These are phyloP conservation scores for Hanseniaspora uvarum DNA, from an alignment of 1,139 yeast genomes.

Conservation along the genomic window DNA sequence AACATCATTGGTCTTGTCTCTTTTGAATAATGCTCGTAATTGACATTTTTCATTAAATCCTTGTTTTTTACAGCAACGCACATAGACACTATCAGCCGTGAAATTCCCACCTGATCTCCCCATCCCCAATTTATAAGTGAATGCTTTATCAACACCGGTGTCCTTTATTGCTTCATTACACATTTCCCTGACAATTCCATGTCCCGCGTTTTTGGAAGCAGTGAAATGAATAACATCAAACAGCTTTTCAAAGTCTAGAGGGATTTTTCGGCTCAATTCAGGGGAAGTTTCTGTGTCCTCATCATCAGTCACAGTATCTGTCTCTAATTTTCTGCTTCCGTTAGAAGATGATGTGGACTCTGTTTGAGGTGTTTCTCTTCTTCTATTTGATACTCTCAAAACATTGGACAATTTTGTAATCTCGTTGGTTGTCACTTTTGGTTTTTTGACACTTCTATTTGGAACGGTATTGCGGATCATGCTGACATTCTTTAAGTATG, in stretches of 20 bases:
- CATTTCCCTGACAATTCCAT: conserved; percentile 2
- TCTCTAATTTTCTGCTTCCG: not conserved
- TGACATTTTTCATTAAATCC: not conserved
- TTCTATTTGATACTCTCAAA: not conserved
- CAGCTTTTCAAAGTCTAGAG: conserved; percentile 1
- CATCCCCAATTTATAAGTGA: conserved; percentile 11
- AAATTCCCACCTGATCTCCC: not conserved
- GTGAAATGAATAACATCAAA: not conserved
- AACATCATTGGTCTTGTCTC: conserved; percentile 1
- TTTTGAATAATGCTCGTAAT: conserved; percentile 4
- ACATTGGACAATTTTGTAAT: not conserved
- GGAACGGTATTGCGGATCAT: not conserved
- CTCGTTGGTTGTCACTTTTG: not conserved
- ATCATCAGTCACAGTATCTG: not conserved
- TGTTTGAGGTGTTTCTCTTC: not conserved
- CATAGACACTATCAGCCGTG: conserved; percentile 7
- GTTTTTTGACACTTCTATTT: not conserved
- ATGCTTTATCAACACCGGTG: not conserved
- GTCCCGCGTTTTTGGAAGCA: not conserved
- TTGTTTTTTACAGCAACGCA: conserved; percentile 6
- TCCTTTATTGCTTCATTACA: conserved; percentile 1
- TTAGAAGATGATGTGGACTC: not conserved
- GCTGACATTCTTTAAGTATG: not conserved
- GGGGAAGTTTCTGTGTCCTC: not conserved
- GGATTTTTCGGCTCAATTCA: not conserved